Evolutionary conservation across 192 early-diverging fungal genomes (phyloP), one percentile per base, ranked within the genome.

Genomic region (Coemansia sp.): DNA sequence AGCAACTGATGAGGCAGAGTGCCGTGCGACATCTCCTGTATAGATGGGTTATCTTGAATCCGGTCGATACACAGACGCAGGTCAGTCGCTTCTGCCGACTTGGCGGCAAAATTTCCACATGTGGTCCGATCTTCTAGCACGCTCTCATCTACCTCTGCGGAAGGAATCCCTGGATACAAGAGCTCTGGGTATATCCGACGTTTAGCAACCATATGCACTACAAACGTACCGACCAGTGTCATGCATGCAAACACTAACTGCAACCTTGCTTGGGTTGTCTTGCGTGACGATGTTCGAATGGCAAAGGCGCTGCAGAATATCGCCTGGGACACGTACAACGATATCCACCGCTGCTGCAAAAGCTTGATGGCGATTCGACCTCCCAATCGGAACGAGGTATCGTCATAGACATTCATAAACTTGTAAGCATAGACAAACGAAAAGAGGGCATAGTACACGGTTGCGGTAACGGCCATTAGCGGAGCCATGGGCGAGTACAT

Each of bases 381-480:
- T 15, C 65, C 65, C n/a, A 67, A 30, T 29, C 55, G 55, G 7
- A 67, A 67, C 37, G 41, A 41, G 5, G 10, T 11, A 44, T 60
- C 65, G 13, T 67, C 41, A 40, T 67, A 67, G 29, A 67, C 65
- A 34, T 67, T 38, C 53, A 67, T 41, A 49, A 67, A 67, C 65
- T 67, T 58, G 59, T 67, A 67, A 0, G 24, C 47, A 38, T 60
- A 67, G 0, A 60, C 55, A 30, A 41, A 43, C 56, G 41, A 35
- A 37, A 22, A 67, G 15, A 67, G 37, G 0, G 38, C 65, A 60
- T 38, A 67, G 56, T 67, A 60, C 11, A 39, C 24, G 4, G 65
- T 16, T 7, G 56, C 40, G 9, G 44, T 41, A 1, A 67, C 24
- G 16, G 65, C 59, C 65, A 67, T 67, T 20, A 67, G 53, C 18